Conservation (phyloP, 371 early-diverging fungal genomes). For the Rhizopus sp. region DNA sequence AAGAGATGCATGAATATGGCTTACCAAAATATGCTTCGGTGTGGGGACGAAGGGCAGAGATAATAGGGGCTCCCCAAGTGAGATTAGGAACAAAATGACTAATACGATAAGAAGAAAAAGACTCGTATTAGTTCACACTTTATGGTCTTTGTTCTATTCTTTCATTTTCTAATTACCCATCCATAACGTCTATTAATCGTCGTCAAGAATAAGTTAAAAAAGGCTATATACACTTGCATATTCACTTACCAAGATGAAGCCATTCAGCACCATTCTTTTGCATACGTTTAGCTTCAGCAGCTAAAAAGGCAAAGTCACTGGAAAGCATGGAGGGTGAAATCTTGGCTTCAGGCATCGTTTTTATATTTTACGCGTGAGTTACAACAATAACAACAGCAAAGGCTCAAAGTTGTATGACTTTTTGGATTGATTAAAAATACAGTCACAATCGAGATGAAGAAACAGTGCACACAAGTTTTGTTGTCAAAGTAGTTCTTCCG, state of each 20-base stretch:
- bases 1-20: constrained; percentile 1
- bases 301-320: constrained; percentile 89
- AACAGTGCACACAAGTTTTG: too few relatives aligned
- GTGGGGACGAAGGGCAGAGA: constrained; percentile 85
- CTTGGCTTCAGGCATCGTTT: constrained; percentile 67
- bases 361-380: background rate
- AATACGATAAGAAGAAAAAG: constrained; percentile 4
- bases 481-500: too few relatives aligned
- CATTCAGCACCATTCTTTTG: constrained; percentile 90
- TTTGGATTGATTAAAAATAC: too few relatives aligned
- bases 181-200: constrained; percentile 70
- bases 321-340: constrained; percentile 94
- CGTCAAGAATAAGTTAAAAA: constrained; percentile 7
- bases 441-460: too few relatives aligned
- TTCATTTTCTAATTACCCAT: constrained; percentile 60
- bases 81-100: constrained; percentile 98
- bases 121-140: too few relatives aligned
- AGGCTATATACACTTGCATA: background rate
- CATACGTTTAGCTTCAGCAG: constrained; percentile 89
- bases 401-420: too few relatives aligned
- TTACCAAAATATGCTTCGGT: constrained; percentile 88
- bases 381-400: background rate
- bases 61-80: constrained; percentile 95
- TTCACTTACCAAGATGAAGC: constrained; percentile 84
- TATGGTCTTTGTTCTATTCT: background rate